phyloP scores from a whole-genome alignment of 495 filamentous ascomycete species.

The Amphirosellinia nigrospora region DNA sequence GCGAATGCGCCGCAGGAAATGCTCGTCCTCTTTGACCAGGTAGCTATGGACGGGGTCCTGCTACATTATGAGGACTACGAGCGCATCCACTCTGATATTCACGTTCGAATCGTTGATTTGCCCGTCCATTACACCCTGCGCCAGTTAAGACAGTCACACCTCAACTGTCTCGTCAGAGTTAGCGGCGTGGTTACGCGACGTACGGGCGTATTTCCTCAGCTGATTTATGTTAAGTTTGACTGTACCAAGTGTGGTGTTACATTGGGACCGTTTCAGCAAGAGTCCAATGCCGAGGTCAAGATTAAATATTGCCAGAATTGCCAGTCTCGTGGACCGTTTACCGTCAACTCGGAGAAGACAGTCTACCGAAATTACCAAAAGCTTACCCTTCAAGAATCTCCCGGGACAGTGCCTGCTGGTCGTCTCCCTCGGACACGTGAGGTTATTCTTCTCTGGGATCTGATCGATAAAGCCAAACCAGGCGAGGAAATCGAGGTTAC shows the following conservation, averaged over 20 bases:
- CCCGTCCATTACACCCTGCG: conserved; percentile 96
- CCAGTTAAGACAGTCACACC: conserved; percentile 92
- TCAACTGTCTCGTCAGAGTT: conserved; percentile 95
- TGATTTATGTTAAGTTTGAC: conserved; percentile 98
- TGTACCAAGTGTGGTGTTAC: conserved; percentile 92
- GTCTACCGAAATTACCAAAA: conserved; percentile 99
- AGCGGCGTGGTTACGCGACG: conserved; percentile 94
- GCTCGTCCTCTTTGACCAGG: conserved; percentile 94
- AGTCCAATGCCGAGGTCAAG: conserved; percentile 93
- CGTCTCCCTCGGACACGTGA: conserved; percentile 94
- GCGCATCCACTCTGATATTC: conserved; percentile 96
- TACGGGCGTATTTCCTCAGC: conserved; percentile 96
- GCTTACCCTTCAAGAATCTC: conserved; percentile 95
- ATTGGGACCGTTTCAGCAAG: conserved; percentile 95
- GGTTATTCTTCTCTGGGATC: conserved; percentile 94
- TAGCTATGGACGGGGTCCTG: conserved; percentile 92
- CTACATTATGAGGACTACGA: conserved; percentile 98
- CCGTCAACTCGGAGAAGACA: conserved; percentile 94
- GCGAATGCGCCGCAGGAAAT: conserved; percentile 94
- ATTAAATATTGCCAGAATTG: conserved; percentile 97
- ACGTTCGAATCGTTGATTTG: conserved; percentile 94
- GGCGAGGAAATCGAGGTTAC: conserved; percentile 98
- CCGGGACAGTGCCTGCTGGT: conserved; percentile 94
- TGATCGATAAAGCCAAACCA: conserved; percentile 96
- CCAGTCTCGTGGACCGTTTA: conserved; percentile 94